These are phyloP conservation scores for Gynochthodes officinalis DNA, from an alignment of 257 asterid genomes.

Conservation along the genomic window DNA sequence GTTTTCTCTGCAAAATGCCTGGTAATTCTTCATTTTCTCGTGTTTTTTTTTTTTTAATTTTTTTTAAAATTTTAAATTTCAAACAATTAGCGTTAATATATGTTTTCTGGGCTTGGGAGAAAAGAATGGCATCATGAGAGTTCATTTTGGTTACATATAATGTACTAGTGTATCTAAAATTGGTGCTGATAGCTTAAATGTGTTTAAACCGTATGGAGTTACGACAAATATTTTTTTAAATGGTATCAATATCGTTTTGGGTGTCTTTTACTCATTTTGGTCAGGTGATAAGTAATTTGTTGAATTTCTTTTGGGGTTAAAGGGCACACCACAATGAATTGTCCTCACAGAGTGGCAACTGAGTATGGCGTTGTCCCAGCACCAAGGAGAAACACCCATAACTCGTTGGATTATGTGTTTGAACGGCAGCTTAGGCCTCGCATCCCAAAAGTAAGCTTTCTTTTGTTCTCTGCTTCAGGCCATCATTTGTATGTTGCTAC, in stretches of 20 bases:
- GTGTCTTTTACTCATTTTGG: not conserved
- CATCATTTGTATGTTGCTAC: not conserved
- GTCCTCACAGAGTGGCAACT: conserved; percentile 89
- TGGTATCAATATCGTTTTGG: not conserved
- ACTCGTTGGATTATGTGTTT: conserved; percentile 68
- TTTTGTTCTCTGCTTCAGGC: not conserved
- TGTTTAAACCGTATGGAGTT: not conserved
- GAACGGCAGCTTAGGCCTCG: conserved; percentile 68
- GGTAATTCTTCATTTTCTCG: conserved; percentile 37
- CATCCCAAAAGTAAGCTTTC: conserved; percentile 45
- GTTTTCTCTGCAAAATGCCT: conserved; percentile 95
- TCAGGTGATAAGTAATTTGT: not conserved
- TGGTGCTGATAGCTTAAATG: not conserved
- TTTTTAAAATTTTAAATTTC: not conserved
- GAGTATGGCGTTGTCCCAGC: conserved; percentile 82
- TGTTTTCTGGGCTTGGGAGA: no score
- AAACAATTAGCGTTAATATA: not conserved
- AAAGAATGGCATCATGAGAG: not conserved
- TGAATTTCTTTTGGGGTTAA: conserved; percentile 27
- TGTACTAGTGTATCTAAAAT: not conserved
- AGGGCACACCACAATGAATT: conserved; percentile 89
- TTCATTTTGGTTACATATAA: no score
- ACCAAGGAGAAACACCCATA: conserved; percentile 48
- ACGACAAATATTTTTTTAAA: not conserved
- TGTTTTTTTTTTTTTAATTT: not conserved